Conservation (phyloP, 257 asterid genomes). For the Forsythia viridissima region DNA sequence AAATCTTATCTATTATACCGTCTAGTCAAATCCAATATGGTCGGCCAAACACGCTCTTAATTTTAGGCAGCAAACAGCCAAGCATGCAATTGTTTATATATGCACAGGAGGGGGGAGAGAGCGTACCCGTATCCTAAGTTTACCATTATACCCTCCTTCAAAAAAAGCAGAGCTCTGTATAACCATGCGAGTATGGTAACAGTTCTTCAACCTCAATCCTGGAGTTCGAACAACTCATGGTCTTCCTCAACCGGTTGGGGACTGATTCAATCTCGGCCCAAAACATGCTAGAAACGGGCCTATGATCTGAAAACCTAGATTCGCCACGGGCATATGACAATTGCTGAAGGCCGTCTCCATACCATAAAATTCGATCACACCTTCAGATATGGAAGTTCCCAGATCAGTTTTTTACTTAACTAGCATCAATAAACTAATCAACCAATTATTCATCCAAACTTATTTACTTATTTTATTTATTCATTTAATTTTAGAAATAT, state of each 20-base stretch:
- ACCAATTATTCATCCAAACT: not conserved
- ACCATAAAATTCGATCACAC: conserved; percentile 96
- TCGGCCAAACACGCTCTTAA: not conserved
- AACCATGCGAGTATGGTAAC: conserved; percentile 88
- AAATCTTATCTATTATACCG: too few species aligned
- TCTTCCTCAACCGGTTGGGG: conserved; percentile 85
- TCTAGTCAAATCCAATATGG: too few species aligned
- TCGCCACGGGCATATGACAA: conserved; percentile 85
- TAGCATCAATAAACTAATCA: not conserved
- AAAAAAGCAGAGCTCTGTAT: conserved; percentile 95
- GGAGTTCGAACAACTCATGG: conserved; percentile 85
- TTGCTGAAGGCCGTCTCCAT: conserved; percentile 91
- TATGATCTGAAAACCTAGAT: conserved; percentile 89
- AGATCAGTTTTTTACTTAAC: conserved; percentile 26
- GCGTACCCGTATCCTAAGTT: conserved; percentile 28
- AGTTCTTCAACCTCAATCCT: conserved; percentile 89
- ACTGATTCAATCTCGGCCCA: conserved; percentile 95
- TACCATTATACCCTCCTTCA: conserved; percentile 31
- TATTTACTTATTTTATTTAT: not conserved
- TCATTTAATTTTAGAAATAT: not conserved
- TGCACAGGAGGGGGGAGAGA: conserved; percentile 10
- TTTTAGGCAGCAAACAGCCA: not conserved
- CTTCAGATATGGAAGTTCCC: conserved; percentile 38
- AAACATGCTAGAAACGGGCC: conserved; percentile 92
- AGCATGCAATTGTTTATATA: too few species aligned